Conservation (phyloP, 2,329 filamentous ascomycete genomes). For the Fusarium mangiferae region DNA sequence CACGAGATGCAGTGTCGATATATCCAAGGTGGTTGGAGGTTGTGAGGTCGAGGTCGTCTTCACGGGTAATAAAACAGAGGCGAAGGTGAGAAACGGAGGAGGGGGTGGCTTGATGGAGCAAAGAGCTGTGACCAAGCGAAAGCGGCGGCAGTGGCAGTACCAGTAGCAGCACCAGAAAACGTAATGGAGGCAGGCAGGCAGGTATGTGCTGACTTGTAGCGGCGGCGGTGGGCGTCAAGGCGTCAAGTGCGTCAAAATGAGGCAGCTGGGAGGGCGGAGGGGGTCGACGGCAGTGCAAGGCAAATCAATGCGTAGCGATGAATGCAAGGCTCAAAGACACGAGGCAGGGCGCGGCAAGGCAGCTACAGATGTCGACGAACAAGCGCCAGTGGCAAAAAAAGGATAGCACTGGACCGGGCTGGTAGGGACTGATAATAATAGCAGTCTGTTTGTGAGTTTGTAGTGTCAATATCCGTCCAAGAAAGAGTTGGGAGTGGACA, state of each 20-base stretch:
- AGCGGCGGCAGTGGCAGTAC: background rate
- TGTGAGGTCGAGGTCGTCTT: slow-evolving; percentile 42
- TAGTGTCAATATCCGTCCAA: slow-evolving; percentile 21
- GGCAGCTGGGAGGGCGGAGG: slow-evolving; percentile 8
- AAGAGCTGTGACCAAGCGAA: slow-evolving; percentile 40
- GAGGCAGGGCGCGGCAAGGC: slow-evolving; percentile 25
- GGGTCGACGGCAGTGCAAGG: slow-evolving; percentile 15
- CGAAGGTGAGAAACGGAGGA: slow-evolving; percentile 41
- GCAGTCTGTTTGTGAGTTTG: slow-evolving; percentile 16
- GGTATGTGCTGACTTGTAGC: slow-evolving; percentile 1
- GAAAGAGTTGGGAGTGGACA: slow-evolving; percentile 32
- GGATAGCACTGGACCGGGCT: background rate
- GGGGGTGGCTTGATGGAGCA: slow-evolving; percentile 46
- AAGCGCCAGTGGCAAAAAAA: slow-evolving; percentile 37
- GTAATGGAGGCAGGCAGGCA: background rate
- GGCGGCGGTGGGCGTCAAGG: slow-evolving; percentile 33
- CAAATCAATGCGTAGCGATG: slow-evolving; percentile 28
- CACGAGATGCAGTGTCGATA: slow-evolving; percentile 26
- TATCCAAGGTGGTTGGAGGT: slow-evolving; percentile 35
- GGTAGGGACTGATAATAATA: slow-evolving; percentile 9
- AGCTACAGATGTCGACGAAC: slow-evolving; percentile 21
- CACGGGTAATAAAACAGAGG: slow-evolving; percentile 34
- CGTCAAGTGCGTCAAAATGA: slow-evolving; percentile 23
- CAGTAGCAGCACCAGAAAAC: background rate
- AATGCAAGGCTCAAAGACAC: slow-evolving; percentile 26